Percentiles rank a stretch among this genome's conserved stretches.
Conservation (phyloP, 371 early-diverging fungal species). For the Mucor lusitanicus region DNA sequence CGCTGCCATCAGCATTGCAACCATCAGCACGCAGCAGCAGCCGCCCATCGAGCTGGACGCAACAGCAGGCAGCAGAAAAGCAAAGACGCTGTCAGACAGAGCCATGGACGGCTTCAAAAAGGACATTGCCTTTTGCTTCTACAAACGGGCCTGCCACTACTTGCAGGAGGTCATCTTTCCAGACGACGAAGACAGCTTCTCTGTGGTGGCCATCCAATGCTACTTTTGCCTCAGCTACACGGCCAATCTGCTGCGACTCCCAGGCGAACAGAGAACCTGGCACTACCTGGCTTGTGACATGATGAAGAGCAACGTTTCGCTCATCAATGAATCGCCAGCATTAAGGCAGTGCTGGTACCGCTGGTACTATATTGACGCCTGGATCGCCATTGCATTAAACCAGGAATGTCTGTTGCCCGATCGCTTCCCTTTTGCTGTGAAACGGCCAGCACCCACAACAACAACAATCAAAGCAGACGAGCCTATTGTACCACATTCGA, state of each 20-base stretch:
- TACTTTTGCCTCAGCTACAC: slow-evolving; percentile 31
- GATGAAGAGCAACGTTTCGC: slow-evolving; percentile 8
- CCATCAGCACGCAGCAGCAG: slow-evolving; percentile 1
- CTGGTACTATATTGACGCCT: slow-evolving; percentile 46
- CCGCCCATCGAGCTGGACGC: neutral
- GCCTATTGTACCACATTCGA: neutral
- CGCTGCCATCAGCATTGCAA: slow-evolving; percentile 22
- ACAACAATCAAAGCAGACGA: neutral
- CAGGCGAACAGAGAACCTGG: slow-evolving; percentile 25
- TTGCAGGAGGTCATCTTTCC: slow-evolving; percentile 10
- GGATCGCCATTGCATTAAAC: slow-evolving; percentile 38
- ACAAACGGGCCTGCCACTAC: slow-evolving; percentile 9
- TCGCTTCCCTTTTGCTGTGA: slow-evolving; percentile 15
- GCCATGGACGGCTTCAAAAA: slow-evolving; percentile 14
- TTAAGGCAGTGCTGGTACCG: slow-evolving; percentile 31
- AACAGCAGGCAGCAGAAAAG: neutral
- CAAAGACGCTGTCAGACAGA: neutral
- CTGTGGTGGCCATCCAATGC: slow-evolving; percentile 12
- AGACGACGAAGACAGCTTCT: slow-evolving; percentile 10
- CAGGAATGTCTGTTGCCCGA: slow-evolving; percentile 40
- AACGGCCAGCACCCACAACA: neutral
- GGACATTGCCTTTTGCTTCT: slow-evolving; percentile 16
- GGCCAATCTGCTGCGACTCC: slow-evolving; percentile 21
- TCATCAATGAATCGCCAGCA: neutral
- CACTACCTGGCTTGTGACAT: slow-evolving; percentile 22